These are phyloP conservation scores for Dactylellina leptospora DNA, from an alignment of 2,329 filamentous ascomycete genomes.

Conservation along the genomic window DNA sequence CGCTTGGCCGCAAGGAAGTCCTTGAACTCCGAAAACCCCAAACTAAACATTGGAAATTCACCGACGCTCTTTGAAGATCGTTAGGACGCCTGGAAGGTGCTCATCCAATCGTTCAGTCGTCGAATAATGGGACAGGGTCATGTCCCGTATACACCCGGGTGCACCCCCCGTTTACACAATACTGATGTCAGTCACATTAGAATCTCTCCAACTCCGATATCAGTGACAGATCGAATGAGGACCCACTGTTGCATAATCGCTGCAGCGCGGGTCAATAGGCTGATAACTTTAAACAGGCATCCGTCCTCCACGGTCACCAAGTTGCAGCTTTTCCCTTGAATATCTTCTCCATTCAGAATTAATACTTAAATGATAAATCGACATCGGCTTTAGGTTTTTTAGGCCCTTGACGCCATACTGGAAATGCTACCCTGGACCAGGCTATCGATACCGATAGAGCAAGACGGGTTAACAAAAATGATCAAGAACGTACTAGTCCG, in stretches of 20 bases:
- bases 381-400: not conserved
- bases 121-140: not conserved
- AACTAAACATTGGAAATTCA: no score
- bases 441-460: conserved; percentile 6
- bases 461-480: not conserved
- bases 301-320: conserved; percentile 2
- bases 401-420: not conserved
- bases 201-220: not conserved
- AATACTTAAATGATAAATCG: not conserved
- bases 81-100: not conserved
- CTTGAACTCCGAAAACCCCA: no score
- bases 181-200: conserved; percentile 25
- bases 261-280: conserved; percentile 12
- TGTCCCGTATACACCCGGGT: conserved; percentile 12
- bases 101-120: conserved; percentile 7
- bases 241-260: conserved; percentile 15
- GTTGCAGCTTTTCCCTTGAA: not conserved
- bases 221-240: conserved; percentile 6
- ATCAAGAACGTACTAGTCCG: not conserved
- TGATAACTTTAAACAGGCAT: conserved; percentile 37
- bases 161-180: conserved; percentile 35
- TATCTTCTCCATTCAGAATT: not conserved
- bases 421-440: not conserved
- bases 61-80: not conserved
- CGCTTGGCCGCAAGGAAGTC: conserved; percentile 27